phyloP scores from a whole-genome alignment of 768 basidiomycete genomes.

The Pisolithus orientalis region DNA sequence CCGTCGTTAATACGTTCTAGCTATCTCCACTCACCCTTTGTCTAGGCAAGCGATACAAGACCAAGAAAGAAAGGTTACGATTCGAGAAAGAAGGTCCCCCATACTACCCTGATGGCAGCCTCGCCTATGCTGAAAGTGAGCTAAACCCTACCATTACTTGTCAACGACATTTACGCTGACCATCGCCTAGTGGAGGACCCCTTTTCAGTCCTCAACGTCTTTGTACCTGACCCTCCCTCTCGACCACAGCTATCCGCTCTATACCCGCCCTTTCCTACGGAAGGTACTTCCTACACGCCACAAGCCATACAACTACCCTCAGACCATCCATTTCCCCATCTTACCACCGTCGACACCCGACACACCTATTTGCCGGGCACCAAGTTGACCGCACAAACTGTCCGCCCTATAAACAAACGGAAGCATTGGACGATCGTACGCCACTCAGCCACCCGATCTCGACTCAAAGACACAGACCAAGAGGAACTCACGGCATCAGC shows the following conservation, averaged over 20 bases:
- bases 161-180: background rate
- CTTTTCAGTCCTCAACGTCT: conserved; percentile 56
- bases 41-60: conserved; percentile 68
- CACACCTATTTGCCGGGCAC: background rate
- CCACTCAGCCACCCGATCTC: conserved; percentile 41
- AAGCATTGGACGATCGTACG: conserved; percentile 61
- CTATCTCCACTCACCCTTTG: background rate
- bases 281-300: conserved; percentile 5
- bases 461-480: conserved; percentile 47
- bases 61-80: conserved; percentile 75
- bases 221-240: conserved; percentile 53
- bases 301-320: conserved; percentile 24
- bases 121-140: conserved; percentile 68
- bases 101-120: conserved; percentile 64
- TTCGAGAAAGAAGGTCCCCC: conserved; percentile 75
- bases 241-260: conserved; percentile 55
- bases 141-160: background rate
- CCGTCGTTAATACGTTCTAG: background rate
- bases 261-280: conserved; percentile 34
- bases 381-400: conserved; percentile 2
- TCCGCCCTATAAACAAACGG: conserved; percentile 24
- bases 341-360: conserved; percentile 10
- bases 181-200: conserved; percentile 66
- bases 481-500: conserved; percentile 31
- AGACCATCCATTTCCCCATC: conserved; percentile 8